A percentile compares a stretch with the other conserved stretches of the same genome.
Evolutionary conservation across 768 basidiomycete species (phyloP).

Genomic region (Mycena kentingensis): DNA sequence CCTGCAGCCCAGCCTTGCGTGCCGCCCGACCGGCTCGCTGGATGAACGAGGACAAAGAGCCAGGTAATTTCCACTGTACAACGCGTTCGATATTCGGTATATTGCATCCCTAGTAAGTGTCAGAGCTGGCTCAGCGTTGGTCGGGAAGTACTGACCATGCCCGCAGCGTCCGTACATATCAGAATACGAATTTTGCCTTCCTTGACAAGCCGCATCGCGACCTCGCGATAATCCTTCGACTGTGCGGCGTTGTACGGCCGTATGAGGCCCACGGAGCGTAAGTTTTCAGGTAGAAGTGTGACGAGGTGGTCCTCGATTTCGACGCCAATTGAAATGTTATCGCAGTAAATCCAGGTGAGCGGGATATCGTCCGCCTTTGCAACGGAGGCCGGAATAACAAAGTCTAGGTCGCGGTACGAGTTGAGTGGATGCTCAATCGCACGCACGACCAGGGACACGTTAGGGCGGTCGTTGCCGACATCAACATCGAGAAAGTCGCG

Average conservation of each 20-base stretch:
- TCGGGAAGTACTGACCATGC: slow-evolving; percentile 30
- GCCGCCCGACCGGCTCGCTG: slow-evolving; percentile 38
- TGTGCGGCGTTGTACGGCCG: slow-evolving; percentile 32
- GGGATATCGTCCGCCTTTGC: slow-evolving; percentile 21
- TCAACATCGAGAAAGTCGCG: slow-evolving; percentile 24
- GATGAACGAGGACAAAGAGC: slow-evolving; percentile 31
- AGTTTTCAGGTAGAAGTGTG: slow-evolving; percentile 5
- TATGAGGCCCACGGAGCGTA: slow-evolving; percentile 23
- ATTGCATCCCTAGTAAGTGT: slow-evolving; percentile 32
- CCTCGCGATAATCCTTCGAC: slow-evolving; percentile 21
- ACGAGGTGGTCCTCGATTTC: slow-evolving; percentile 31
- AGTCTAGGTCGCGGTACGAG: slow-evolving; percentile 36
- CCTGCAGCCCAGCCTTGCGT: slow-evolving; percentile 17
- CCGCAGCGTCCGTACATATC: slow-evolving; percentile 40
- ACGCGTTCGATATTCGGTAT: slow-evolving; percentile 38
- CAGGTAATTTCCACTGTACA: slow-evolving; percentile 39
- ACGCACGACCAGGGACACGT: slow-evolving; percentile 38
- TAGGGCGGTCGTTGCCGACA: slow-evolving; percentile 36
- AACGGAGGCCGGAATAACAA: slow-evolving; percentile 27
- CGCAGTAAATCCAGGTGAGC: slow-evolving; percentile 33
- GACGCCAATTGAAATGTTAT: slow-evolving; percentile 27
- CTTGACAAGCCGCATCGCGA: slow-evolving; percentile 31
- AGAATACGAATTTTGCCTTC: slow-evolving; percentile 28
- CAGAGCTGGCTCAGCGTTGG: not conserved
- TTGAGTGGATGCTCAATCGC: slow-evolving; percentile 35